Evolutionary conservation across 192 early-diverging fungal species (phyloP), one percentile per base, ranked within the genome.

Genomic region (Lunasporangiospora selenospora): DNA sequence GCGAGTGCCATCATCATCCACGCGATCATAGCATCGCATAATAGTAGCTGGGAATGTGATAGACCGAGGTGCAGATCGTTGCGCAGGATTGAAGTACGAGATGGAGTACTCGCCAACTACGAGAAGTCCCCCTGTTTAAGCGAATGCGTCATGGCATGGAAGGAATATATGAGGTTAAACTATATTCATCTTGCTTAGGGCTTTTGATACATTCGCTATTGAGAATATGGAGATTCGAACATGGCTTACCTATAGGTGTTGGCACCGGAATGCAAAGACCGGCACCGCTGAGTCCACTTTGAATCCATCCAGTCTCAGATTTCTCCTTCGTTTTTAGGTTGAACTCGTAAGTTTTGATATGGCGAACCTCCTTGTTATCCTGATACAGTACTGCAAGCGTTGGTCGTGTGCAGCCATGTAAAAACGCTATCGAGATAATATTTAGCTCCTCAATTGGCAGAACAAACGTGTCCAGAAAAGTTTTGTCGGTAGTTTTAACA

Each of bases 221-320:
- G 49, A 62, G 11, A 40, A 39, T 7, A 51, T 39, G 13, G 27
- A 26, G 15, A 8, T 36, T 30, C 34, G 36, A 11, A 49, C 9
- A 10, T 40, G 26, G 15, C 34, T 46, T 62, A 64, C 67, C 59
- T 39, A 83, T 47, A n/a, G 79, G 77, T 3, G 57, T 60, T 1
- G 85, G 86, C 9, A 92, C 83, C 15, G 90, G 57, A 31, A 89
- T 81, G n/a, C 92, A 51, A 19, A 81, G 46, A 29, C 77, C 64
- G 11, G 82, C 79, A 16, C 60, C 64, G 18, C 47, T 47, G 24
- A 88, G 82, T 3, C 86, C 75, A 33, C 83, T 75, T n/a, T 80
- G 51, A 5, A 50, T 50, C 53, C 46, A 86, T 27, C 53, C 62
- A 29, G 27, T 76, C 67, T 41, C 65, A 29, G 15, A 45, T 45